Conservation (phyloP, 495 filamentous ascomycete genomes). For the Xylaria cubensis region DNA sequence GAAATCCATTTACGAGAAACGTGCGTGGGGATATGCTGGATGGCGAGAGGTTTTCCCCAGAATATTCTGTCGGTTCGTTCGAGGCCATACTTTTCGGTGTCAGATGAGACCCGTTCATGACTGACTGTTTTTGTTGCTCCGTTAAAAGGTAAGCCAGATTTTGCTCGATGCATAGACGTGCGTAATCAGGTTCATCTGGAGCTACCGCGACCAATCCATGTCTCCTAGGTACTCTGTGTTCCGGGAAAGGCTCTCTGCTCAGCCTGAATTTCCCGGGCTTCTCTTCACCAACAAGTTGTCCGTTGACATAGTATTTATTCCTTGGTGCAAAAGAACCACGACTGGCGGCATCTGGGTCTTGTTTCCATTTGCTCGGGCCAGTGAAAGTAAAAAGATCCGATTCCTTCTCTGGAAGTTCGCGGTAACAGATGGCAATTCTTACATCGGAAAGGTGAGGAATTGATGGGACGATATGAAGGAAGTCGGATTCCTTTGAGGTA, state of each 20-base stretch:
- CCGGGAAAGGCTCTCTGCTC: slow-evolving; percentile 54
- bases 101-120: slow-evolving; percentile 36
- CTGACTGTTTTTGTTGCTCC: slow-evolving; percentile 41
- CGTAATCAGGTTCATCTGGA: slow-evolving; percentile 56
- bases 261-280: slow-evolving; percentile 42
- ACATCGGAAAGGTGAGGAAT: slow-evolving; percentile 72
- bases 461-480: slow-evolving; percentile 73
- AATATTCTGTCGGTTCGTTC: slow-evolving; percentile 37
- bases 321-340: slow-evolving; percentile 49
- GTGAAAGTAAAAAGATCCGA: slow-evolving; percentile 42
- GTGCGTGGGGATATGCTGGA: slow-evolving; percentile 31
- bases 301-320: slow-evolving; percentile 56
- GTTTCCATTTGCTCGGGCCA: slow-evolving; percentile 57
- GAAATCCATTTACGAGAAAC: slow-evolving; percentile 36
- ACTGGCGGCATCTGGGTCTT: slow-evolving; percentile 54
- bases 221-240: slow-evolving; percentile 53
- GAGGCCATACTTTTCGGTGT: slow-evolving; percentile 43
- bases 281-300: slow-evolving; percentile 51
- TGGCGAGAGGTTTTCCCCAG: slow-evolving; percentile 35
- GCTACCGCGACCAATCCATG: slow-evolving; percentile 49
- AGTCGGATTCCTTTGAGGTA: slow-evolving; percentile 66
- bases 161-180: slow-evolving; percentile 53
- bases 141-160: slow-evolving; percentile 48
- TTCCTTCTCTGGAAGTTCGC: slow-evolving; percentile 57
- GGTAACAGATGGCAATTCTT: slow-evolving; percentile 59